Evolutionary conservation across 208 protist species (phyloP), one percentile per base, ranked within the genome.

Genomic region (Strigomonas galati): DNA sequence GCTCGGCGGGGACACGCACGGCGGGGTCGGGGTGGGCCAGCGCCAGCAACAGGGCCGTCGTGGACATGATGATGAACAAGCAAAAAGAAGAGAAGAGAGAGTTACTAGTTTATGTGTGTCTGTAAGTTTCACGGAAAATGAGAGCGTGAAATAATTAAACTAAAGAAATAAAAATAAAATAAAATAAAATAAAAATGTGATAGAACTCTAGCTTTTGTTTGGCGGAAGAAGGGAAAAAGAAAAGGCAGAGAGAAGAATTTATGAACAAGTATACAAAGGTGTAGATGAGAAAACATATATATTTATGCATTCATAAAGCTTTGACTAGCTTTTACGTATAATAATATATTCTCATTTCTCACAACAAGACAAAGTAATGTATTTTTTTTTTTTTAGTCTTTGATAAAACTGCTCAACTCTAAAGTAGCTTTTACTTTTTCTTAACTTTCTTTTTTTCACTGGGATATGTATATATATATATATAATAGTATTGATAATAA

Each of bases 1-100:
- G 73, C 75, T 96, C 84, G 10, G 92, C 92, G 9, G 84, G 85
- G 24, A 84, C 69, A 21, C 92, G 87, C 30, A 93, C 69, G 19
- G 72, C 48, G 0, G 81, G 77, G 63, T 97, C 92, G 12, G 80
- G 65, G 74, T 65, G 93, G 48, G 80, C 74, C 15, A 93, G 76
- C 9, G 80, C 79, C 62, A 83, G 55, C 62, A 97, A 56, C 19
- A 94, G 66, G 24, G 92, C 79, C 0, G 87, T 94, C 26, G 95
- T 57, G 30, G 56, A 62, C 56, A 62, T 62, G 23, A 17, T 53
- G 17, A 61, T 1, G 23, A 60, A 65, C 27, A 63, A 52, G 48
- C 59, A 58, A 26, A 67, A 30, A 51, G 64, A 67, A 53, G 65
- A 49, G 19, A n/a, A n/a, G n/a, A n/a, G n/a, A n/a, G n/a, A n/a